These are phyloP conservation scores for Spirogloea muscicola DNA, from an alignment of 139 green algal species.

Conservation along the genomic window DNA sequence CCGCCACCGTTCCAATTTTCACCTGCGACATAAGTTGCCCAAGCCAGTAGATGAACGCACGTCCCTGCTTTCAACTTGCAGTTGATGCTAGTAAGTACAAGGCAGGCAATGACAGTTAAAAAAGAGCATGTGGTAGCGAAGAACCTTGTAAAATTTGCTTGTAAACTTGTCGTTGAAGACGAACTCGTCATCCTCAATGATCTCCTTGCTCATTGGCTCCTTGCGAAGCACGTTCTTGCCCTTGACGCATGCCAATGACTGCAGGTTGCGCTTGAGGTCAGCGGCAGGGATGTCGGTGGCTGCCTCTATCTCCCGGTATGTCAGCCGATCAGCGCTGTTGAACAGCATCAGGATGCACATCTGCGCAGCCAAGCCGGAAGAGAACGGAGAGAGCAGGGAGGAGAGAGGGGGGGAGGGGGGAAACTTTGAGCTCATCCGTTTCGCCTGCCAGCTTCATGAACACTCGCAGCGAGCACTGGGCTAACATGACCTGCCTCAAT, in stretches of 20 bases:
- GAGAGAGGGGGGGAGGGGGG: too few species aligned
- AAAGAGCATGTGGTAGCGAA: neutral
- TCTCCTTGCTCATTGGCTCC: slow-evolving; percentile 76
- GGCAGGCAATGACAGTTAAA: too few species aligned
- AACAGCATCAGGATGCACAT: slow-evolving; percentile 92
- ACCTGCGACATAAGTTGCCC: slow-evolving; percentile 8
- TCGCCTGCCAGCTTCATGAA: too few species aligned
- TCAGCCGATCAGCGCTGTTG: slow-evolving; percentile 73
- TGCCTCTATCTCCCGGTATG: slow-evolving; percentile 62
- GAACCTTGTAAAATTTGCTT: slow-evolving; percentile 77
- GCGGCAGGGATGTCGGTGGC: slow-evolving; percentile 72
- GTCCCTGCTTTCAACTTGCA: neutral
- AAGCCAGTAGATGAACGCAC: neutral
- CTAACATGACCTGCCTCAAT: too few species aligned
- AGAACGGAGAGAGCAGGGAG: neutral
- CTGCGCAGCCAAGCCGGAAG: slow-evolving; percentile 6
- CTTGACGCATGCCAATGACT: slow-evolving; percentile 85
- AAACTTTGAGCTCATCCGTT: too few species aligned
- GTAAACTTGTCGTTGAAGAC: slow-evolving; percentile 82
- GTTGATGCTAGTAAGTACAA: too few species aligned
- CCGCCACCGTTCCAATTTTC: slow-evolving; percentile 63
- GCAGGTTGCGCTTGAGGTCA: slow-evolving; percentile 84
- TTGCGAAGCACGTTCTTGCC: slow-evolving; percentile 91
- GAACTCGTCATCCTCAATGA: slow-evolving; percentile 80
- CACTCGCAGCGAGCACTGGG: too few species aligned